phyloP scores from a whole-genome alignment of 495 filamentous ascomycete genomes.

The Xylaria venustula region DNA sequence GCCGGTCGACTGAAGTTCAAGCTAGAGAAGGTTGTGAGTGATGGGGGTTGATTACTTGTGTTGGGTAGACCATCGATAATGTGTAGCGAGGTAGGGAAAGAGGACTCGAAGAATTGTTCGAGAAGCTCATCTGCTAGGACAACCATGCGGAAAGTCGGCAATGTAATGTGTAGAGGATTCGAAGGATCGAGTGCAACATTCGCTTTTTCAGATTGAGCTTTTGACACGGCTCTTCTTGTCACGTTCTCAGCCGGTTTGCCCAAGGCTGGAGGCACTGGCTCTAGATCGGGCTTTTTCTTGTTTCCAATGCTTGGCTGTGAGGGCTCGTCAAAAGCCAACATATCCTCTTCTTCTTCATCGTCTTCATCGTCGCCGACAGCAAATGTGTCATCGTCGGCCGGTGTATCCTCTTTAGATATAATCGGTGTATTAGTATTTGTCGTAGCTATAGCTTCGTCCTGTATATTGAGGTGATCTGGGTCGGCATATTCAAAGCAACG shows the following conservation, averaged over 20 bases:
- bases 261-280: slow-evolving; percentile 22
- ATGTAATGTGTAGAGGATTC: slow-evolving; percentile 90
- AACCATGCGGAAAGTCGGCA: slow-evolving; percentile 98
- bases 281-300: slow-evolving; percentile 30
- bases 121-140: slow-evolving; percentile 93
- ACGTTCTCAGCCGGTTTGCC: slow-evolving; percentile 21
- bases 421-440: slow-evolving; percentile 21
- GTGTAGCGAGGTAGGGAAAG: slow-evolving; percentile 65
- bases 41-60: slow-evolving; percentile 42
- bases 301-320: slow-evolving; percentile 27
- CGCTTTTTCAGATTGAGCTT: slow-evolving; percentile 60
- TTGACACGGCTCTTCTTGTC: slow-evolving; percentile 43
- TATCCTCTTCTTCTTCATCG: slow-evolving; percentile 63
- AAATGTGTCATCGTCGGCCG: slow-evolving; percentile 55
- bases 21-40: slow-evolving; percentile 78
- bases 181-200: slow-evolving; percentile 90
- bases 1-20: slow-evolving; percentile 52
- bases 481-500: slow-evolving; percentile 98
- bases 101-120: slow-evolving; percentile 91
- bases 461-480: slow-evolving; percentile 72
- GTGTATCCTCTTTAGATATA: slow-evolving; percentile 10
- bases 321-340: slow-evolving; percentile 56
- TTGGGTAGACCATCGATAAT: slow-evolving; percentile 47
- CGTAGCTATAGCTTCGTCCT: slow-evolving; percentile 27
- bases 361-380: slow-evolving; percentile 75